These are phyloP conservation scores for Pythium insidiosum DNA, from an alignment of 352 stramenopile genomes.

Conservation along the genomic window DNA sequence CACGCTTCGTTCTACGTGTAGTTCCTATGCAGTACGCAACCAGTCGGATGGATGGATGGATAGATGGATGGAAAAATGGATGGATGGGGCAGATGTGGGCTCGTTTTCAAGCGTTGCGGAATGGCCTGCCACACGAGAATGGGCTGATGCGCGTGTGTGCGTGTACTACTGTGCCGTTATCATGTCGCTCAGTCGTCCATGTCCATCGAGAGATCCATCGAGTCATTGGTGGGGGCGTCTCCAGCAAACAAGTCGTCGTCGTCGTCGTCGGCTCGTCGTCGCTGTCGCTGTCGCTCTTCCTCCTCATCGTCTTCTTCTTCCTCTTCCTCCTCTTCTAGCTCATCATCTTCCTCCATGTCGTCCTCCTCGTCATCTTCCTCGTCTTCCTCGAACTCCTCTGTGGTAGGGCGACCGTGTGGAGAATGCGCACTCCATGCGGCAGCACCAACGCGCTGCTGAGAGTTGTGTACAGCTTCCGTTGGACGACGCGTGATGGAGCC, in stretches of 20 bases:
- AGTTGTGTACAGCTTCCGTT: too few relatives aligned
- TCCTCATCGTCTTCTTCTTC: constrained; percentile 1
- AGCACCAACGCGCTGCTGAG: not conserved
- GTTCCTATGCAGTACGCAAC: too few relatives aligned
- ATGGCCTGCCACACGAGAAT: too few relatives aligned
- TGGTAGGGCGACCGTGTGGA: constrained; percentile 7
- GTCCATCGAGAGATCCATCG: not conserved
- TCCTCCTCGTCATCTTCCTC: not conserved
- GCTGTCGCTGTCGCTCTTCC: not conserved
- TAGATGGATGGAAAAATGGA: too few relatives aligned
- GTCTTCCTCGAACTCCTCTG: not conserved
- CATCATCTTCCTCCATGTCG: constrained; percentile 2
- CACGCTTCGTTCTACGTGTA: too few relatives aligned
- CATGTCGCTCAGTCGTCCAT: too few relatives aligned
- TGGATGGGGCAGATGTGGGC: too few relatives aligned
- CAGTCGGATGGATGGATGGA: too few relatives aligned
- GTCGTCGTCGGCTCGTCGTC: not conserved
- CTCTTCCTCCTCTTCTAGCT: not conserved
- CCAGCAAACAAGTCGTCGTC: not conserved
- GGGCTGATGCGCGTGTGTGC: too few relatives aligned
- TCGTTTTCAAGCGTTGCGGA: too few relatives aligned
- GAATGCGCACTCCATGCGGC: not conserved
- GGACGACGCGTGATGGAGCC: not conserved
- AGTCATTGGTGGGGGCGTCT: not conserved
- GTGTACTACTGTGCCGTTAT: too few relatives aligned